phyloP scores from a whole-genome alignment of 2,329 filamentous ascomycete genomes.

The Trichophyton mentagrophytes region DNA sequence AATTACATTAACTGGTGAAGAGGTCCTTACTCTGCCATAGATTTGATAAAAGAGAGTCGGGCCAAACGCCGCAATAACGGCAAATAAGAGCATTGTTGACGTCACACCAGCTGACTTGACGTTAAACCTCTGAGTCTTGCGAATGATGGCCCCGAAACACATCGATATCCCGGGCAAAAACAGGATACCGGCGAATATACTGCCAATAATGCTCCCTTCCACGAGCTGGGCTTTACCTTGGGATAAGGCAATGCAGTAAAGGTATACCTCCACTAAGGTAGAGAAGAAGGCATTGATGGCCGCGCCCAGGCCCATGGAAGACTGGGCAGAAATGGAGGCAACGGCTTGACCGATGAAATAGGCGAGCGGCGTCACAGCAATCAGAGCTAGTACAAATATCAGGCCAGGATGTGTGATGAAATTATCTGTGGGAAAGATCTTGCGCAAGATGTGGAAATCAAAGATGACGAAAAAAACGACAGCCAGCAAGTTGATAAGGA shows the following conservation, averaged over 20 bases:
- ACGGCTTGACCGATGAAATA: slow-evolving; percentile 99
- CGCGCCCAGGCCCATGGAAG: slow-evolving; percentile 93
- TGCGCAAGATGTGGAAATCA: slow-evolving; percentile 71
- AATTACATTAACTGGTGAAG: background rate
- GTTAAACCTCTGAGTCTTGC: slow-evolving; percentile 97
- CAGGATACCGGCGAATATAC: slow-evolving; percentile 91
- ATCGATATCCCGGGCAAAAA: slow-evolving; percentile 92
- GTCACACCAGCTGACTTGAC: slow-evolving; percentile 91
- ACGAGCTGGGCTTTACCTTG: slow-evolving; percentile 89
- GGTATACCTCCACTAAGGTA: slow-evolving; percentile 90
- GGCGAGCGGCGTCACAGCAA: slow-evolving; percentile 90
- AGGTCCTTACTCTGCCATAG: slow-evolving; percentile 62
- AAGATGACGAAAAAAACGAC: slow-evolving; percentile 91
- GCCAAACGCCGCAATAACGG: slow-evolving; percentile 86
- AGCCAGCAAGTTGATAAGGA: slow-evolving; percentile 90
- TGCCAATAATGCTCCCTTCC: slow-evolving; percentile 92
- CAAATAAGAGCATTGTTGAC: slow-evolving; percentile 94
- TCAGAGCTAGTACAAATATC: slow-evolving; percentile 67
- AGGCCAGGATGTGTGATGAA: slow-evolving; percentile 72
- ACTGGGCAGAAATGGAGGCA: slow-evolving; percentile 95
- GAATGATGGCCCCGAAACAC: slow-evolving; percentile 96
- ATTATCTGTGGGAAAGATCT: slow-evolving; percentile 54
- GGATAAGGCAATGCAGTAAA: slow-evolving; percentile 87
- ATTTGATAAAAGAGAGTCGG: slow-evolving; percentile 98
- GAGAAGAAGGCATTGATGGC: slow-evolving; percentile 98